Evolutionary conservation across 305 asterid genomes (phyloP).

Genomic region (Plantago rigida): DNA sequence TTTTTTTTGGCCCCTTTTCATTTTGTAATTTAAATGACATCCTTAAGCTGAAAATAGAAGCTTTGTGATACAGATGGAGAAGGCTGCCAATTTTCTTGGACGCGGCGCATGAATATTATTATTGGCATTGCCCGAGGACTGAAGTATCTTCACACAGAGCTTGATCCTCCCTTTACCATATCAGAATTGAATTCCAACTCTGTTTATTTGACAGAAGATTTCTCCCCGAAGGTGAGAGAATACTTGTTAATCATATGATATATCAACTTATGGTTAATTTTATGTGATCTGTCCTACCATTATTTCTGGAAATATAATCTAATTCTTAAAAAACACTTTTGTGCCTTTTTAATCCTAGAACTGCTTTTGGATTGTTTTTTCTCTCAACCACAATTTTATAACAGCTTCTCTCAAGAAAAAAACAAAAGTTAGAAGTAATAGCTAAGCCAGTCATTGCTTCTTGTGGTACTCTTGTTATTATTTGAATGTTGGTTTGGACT

Average conservation of each 20-base stretch:
- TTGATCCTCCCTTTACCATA: slow-evolving; percentile 76
- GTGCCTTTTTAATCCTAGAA: no score
- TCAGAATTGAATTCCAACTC: slow-evolving; percentile 71
- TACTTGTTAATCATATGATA: background rate
- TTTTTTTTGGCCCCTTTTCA: background rate
- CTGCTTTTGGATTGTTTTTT: no score
- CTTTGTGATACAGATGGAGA: slow-evolving; percentile 60
- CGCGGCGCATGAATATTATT: slow-evolving; percentile 75
- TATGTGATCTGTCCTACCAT: background rate
- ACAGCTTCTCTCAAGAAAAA: no score
- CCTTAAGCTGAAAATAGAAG: slow-evolving; percentile 16
- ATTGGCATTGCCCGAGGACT: slow-evolving; percentile 83
- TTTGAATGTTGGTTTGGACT: no score
- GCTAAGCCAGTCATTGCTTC: no score
- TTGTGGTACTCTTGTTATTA: no score
- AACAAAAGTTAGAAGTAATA: no score
- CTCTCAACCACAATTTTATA: no score
- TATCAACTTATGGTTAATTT: background rate
- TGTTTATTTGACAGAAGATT: slow-evolving; percentile 86
- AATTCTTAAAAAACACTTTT: no score
- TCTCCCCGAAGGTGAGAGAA: slow-evolving; percentile 71
- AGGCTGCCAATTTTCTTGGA: slow-evolving; percentile 89
- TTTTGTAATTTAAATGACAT: slow-evolving; percentile 9
- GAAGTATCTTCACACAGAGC: slow-evolving; percentile 74
- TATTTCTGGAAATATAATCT: no score